These are phyloP conservation scores for Quercus cerris DNA, from an alignment of 306 rosid species.

Conservation along the genomic window DNA sequence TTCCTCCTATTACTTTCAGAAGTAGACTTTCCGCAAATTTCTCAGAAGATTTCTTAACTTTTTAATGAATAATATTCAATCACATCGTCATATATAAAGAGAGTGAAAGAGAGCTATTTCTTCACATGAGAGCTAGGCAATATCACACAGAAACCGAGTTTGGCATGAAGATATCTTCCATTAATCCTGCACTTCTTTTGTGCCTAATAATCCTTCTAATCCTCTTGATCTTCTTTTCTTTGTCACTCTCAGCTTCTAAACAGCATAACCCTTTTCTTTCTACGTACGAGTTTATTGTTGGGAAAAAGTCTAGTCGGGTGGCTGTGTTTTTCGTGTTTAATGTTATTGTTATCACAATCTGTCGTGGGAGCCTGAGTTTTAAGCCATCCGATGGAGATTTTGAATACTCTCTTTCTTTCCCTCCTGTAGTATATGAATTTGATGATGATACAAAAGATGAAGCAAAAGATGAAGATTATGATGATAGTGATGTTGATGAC, in stretches of 20 bases:
- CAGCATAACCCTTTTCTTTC: constrained; percentile 14
- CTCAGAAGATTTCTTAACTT: too few relatives aligned
- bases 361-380: neutral
- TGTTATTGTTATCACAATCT: constrained; percentile 11
- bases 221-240: neutral
- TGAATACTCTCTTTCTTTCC: neutral
- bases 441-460: neutral
- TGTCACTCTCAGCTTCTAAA: neutral
- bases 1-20: too few relatives aligned
- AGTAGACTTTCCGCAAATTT: too few relatives aligned
- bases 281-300: constrained; percentile 16
- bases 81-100: too few relatives aligned
- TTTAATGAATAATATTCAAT: too few relatives aligned
- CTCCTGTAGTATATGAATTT: neutral
- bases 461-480: neutral
- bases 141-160: too few relatives aligned
- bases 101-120: too few relatives aligned
- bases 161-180: neutral
- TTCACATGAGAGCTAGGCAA: too few relatives aligned
- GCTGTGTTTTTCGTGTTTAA: constrained; percentile 22
- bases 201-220: neutral
- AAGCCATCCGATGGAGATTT: constrained; percentile 1
- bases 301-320: constrained; percentile 5
- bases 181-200: neutral
- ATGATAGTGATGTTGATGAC: neutral